Percentiles rank a stretch among this genome's conserved stretches.
These are phyloP conservation scores for Parachaetomium inaequale DNA, from an alignment of 495 filamentous ascomycete species.

Conservation along the genomic window DNA sequence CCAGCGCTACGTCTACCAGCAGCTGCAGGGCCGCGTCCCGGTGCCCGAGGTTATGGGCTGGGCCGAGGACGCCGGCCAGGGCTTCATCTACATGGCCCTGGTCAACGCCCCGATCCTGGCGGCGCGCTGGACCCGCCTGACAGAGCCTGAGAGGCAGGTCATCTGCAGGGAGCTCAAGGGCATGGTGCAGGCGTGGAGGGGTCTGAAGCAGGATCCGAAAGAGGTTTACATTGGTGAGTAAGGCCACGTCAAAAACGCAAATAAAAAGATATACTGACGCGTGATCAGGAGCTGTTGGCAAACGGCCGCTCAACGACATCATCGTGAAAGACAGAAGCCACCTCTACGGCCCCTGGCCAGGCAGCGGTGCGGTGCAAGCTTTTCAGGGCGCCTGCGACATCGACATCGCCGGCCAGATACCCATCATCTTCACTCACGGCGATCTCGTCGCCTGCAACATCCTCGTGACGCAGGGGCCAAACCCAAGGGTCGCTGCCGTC, in stretches of 20 bases:
- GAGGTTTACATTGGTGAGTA: slow-evolving; percentile 7
- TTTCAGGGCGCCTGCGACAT: slow-evolving; percentile 3
- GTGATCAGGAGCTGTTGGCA: neutral
- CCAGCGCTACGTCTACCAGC: neutral
- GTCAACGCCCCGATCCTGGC: slow-evolving; percentile 28
- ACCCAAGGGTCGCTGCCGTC: slow-evolving; percentile 7
- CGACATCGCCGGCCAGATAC: neutral
- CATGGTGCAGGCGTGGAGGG: slow-evolving; percentile 29
- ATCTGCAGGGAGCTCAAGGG: slow-evolving; percentile 32
- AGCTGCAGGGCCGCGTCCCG: slow-evolving; percentile 2
- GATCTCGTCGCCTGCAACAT: slow-evolving; percentile 8
- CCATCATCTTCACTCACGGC: slow-evolving; percentile 4
- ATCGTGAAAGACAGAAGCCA: neutral
- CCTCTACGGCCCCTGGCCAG: neutral
- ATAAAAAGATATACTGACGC: neutral
- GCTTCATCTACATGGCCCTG: slow-evolving; percentile 31
- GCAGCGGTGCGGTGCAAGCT: neutral
- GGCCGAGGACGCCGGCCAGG: slow-evolving; percentile 22
- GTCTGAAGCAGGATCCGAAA: slow-evolving; percentile 27
- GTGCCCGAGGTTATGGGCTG: slow-evolving; percentile 9
- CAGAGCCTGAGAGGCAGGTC: slow-evolving; percentile 21
- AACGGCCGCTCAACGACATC: neutral
- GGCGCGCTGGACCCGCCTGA: slow-evolving; percentile 29
- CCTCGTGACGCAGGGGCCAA: neutral
- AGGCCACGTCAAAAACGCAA: neutral